phyloP scores from a whole-genome alignment of 768 basidiomycete species.

The Amyloporia xantha region DNA sequence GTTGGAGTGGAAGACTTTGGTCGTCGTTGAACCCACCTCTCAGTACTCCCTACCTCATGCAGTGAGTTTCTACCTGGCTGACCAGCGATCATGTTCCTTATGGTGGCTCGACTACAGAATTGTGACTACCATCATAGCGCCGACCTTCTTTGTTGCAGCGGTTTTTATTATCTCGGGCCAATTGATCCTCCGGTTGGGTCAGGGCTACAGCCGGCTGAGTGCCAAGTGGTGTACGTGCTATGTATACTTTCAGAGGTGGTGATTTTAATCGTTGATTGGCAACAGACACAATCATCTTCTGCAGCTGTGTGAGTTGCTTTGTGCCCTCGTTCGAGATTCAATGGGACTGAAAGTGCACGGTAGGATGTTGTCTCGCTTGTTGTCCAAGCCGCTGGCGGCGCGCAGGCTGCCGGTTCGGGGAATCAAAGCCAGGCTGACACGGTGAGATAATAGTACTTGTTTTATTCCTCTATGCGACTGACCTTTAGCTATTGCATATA shows the following conservation, averaged over 20 bases:
- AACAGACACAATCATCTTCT: conserved; percentile 40
- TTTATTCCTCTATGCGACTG: no score
- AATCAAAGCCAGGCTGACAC: no score
- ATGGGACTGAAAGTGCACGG: conserved; percentile 11
- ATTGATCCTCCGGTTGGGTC: conserved; percentile 37
- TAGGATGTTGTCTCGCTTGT: no score
- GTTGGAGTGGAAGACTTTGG: conserved; percentile 33
- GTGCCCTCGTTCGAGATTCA: neutral
- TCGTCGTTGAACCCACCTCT: conserved; percentile 19
- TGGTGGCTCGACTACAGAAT: conserved; percentile 25
- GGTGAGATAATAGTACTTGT: no score
- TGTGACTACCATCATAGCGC: conserved; percentile 44
- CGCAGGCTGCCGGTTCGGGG: no score
- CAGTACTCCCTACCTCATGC: conserved; percentile 33
- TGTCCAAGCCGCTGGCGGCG: no score
- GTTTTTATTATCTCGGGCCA: conserved; percentile 52
- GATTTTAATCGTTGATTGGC: neutral
- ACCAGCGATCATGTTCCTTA: neutral
- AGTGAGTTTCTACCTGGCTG: conserved; percentile 17
- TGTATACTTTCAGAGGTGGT: neutral
- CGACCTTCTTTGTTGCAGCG: conserved; percentile 52
- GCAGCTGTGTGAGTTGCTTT: conserved; percentile 25
- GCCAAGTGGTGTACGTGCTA: conserved; percentile 35
- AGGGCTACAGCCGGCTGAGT: conserved; percentile 38
- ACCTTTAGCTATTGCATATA: conserved; percentile 16